Conservation (phyloP, 768 basidiomycete species). For the Russula emetica region DNA sequence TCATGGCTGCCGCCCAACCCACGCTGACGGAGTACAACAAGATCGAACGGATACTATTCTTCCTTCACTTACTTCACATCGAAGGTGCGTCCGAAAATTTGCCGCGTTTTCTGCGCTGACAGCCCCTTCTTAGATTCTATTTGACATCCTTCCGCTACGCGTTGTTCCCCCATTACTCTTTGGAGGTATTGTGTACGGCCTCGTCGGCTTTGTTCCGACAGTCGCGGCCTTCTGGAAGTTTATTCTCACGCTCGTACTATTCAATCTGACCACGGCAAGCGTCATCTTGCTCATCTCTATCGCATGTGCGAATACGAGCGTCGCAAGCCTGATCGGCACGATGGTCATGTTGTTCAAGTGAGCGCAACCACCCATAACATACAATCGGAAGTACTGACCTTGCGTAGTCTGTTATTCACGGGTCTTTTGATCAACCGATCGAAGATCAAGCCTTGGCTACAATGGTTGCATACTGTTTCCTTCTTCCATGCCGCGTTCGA, state of each 20-base stretch:
- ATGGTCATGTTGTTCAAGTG: slow-evolving; percentile 98
- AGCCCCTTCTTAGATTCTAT: slow-evolving; percentile 60
- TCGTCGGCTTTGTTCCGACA: slow-evolving; percentile 90
- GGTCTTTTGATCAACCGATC: slow-evolving; percentile 94
- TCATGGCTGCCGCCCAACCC: neutral
- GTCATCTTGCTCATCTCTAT: slow-evolving; percentile 89
- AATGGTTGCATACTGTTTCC: slow-evolving; percentile 86
- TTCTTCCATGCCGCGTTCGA: slow-evolving; percentile 99
- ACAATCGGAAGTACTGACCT: slow-evolving; percentile 4
- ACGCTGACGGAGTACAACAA: slow-evolving; percentile 33
- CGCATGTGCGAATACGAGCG: slow-evolving; percentile 76
- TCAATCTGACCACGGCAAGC: slow-evolving; percentile 94
- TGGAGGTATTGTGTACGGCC: slow-evolving; percentile 91
- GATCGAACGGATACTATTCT: slow-evolving; percentile 96
- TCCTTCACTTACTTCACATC: slow-evolving; percentile 95
- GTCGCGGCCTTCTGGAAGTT: slow-evolving; percentile 97
- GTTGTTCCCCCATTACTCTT: slow-evolving; percentile 94
- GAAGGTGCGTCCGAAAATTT: slow-evolving; percentile 49
- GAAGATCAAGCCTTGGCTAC: slow-evolving; percentile 63
- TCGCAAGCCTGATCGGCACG: slow-evolving; percentile 92
- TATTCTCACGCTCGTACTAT: slow-evolving; percentile 89
- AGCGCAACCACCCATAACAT: slow-evolving; percentile 34
- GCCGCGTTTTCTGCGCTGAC: neutral
- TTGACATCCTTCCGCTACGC: slow-evolving; percentile 92
- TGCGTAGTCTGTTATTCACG: slow-evolving; percentile 80